phyloP scores from a whole-genome alignment of 306 rosid genomes.

The Inga laurina region DNA sequence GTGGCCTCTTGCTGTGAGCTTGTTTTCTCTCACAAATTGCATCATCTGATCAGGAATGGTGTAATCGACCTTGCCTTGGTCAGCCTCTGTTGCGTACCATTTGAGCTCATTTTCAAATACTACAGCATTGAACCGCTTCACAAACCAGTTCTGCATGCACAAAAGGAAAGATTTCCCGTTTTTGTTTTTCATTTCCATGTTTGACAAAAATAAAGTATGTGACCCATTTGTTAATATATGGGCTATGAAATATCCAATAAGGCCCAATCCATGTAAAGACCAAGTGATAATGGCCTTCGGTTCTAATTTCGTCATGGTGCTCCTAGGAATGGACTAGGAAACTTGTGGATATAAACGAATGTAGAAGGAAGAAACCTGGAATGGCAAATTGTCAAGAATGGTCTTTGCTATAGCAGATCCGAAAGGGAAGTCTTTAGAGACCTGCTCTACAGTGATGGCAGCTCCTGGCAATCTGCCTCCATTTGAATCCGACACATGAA shows the following conservation, averaged over 20 bases:
- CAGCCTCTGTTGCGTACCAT: slow-evolving; percentile 90
- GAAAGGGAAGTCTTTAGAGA: slow-evolving; percentile 79
- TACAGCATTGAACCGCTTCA: slow-evolving; percentile 75
- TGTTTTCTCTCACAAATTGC: slow-evolving; percentile 65
- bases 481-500: slow-evolving; percentile 65
- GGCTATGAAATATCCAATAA: not conserved
- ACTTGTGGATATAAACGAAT: not conserved
- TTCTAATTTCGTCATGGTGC: not conserved
- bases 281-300: not conserved
- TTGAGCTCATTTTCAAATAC: slow-evolving; percentile 96
- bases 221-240: not conserved
- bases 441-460: slow-evolving; percentile 45
- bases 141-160: slow-evolving; percentile 70
- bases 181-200: not conserved
- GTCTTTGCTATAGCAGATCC: slow-evolving; percentile 91
- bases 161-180: not conserved
- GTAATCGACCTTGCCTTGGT: slow-evolving; percentile 69
- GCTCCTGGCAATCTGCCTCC: slow-evolving; percentile 73
- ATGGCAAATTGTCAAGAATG: slow-evolving; percentile 73
- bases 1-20: slow-evolving; percentile 80
- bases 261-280: not conserved
- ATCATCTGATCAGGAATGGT: slow-evolving; percentile 72
- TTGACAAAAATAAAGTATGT: not conserved
- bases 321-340: not conserved
- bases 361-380: slow-evolving; percentile 54